A percentile compares a stretch with the other conserved stretches of the same genome.
phyloP scores from a whole-genome alignment of 495 filamentous ascomycete species.

The Usnea hakonensis region DNA sequence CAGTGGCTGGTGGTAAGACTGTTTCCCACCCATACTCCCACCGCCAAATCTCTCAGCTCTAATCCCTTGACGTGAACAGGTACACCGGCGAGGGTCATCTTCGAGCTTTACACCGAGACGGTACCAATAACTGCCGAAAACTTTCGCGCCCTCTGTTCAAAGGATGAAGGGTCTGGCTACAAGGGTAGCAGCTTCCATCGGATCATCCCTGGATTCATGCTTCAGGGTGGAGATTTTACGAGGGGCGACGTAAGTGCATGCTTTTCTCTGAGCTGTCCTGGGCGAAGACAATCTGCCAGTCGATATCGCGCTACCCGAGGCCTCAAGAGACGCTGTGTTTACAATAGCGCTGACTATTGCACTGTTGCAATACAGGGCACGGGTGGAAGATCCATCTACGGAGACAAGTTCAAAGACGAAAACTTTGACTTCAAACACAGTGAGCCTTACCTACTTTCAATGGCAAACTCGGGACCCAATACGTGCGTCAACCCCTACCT shows the following conservation, averaged over 20 bases:
- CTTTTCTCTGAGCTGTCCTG: background rate
- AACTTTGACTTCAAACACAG: conserved; percentile 63
- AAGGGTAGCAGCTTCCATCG: conserved; percentile 38
- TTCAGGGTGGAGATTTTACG: conserved; percentile 47
- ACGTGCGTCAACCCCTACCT: conserved; percentile 28
- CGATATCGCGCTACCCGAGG: background rate
- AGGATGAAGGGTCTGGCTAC: conserved; percentile 45
- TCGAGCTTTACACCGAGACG: background rate
- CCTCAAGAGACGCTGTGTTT: background rate
- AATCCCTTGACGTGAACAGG: background rate
- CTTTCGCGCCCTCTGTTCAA: conserved; percentile 29
- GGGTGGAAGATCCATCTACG: conserved; percentile 81
- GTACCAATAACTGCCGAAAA: conserved; percentile 58
- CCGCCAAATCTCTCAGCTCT: background rate
- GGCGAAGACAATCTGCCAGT: background rate
- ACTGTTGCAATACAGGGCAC: conserved; percentile 50
- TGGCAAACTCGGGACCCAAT: conserved; percentile 77
- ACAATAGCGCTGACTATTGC: background rate
- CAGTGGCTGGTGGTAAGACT: conserved; percentile 10
- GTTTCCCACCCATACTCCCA: background rate
- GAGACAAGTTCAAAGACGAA: conserved; percentile 78
- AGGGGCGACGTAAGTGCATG: conserved; percentile 37
- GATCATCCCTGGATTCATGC: conserved; percentile 45
- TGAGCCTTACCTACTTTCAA: conserved; percentile 60
- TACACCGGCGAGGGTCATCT: conserved; percentile 3